Conservation (phyloP, 176 grass and related monocot species). For the Lolium rigidum region DNA sequence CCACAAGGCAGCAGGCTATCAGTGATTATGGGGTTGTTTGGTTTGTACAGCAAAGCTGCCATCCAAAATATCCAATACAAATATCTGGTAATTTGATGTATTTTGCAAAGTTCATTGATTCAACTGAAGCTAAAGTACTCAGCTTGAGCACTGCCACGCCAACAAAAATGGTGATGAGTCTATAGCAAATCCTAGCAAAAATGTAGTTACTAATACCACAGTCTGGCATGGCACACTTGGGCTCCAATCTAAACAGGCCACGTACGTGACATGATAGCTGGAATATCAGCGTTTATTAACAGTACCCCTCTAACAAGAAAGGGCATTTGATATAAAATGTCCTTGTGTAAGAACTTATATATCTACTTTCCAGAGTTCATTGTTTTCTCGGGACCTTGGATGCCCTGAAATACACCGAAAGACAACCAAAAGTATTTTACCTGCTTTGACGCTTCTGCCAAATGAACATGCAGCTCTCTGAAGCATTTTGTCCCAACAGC, state of each 20-base stretch:
- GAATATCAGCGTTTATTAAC: slow-evolving; percentile 9
- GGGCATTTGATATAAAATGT: slow-evolving; percentile 19
- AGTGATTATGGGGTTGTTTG: slow-evolving; percentile 4
- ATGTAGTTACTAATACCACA: neutral
- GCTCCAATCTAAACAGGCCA: slow-evolving; percentile 17
- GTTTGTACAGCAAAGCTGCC: slow-evolving; percentile 8
- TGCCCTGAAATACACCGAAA: slow-evolving; percentile 3
- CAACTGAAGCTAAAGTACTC: slow-evolving; percentile 9
- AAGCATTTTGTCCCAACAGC: slow-evolving; percentile 97
- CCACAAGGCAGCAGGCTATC: slow-evolving; percentile 24
- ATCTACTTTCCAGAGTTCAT: slow-evolving; percentile 19
- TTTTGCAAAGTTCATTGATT: slow-evolving; percentile 9
- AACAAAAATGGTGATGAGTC: neutral
- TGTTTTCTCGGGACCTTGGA: slow-evolving; percentile 9
- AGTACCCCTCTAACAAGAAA: slow-evolving; percentile 24
- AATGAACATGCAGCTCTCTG: slow-evolving; percentile 76
- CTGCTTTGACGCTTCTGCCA: slow-evolving; percentile 83
- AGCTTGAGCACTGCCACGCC: neutral
- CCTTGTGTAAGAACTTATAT: slow-evolving; percentile 3
- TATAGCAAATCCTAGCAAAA: slow-evolving; percentile 23
- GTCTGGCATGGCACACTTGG: slow-evolving; percentile 9
- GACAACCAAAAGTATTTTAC: slow-evolving; percentile 45
- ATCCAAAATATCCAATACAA: slow-evolving; percentile 9
- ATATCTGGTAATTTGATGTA: slow-evolving; percentile 21
- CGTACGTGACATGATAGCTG: neutral